These are phyloP conservation scores for Pyrenula massariospora DNA, from an alignment of 495 filamentous ascomycete genomes.

Conservation along the genomic window DNA sequence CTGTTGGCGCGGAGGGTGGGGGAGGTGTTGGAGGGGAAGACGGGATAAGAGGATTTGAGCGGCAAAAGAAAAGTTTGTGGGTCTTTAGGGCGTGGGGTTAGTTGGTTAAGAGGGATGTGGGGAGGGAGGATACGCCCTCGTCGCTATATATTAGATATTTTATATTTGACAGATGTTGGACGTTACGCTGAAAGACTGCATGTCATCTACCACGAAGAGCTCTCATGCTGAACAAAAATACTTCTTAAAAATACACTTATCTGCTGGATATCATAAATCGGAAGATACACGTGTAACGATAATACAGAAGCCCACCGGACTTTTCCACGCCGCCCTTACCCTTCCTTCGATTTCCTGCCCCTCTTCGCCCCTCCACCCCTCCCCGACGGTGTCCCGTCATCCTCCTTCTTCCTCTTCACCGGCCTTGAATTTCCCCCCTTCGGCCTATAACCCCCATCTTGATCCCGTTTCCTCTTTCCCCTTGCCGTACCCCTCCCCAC, in stretches of 20 bases:
- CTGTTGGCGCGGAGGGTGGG: conserved; percentile 38
- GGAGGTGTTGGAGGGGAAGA: conserved; percentile 20
- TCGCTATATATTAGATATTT: too few relatives aligned
- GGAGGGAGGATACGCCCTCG: too few relatives aligned
- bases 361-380: conserved; percentile 26
- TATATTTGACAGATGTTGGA: too few relatives aligned
- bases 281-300: too few relatives aligned
- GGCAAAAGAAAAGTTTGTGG: background rate
- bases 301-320: too few relatives aligned
- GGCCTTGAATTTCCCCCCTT: conserved; percentile 53
- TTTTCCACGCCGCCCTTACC: background rate
- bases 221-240: too few relatives aligned
- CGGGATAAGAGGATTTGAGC: background rate
- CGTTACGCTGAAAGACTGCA: too few relatives aligned
- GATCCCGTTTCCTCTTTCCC: conserved; percentile 47
- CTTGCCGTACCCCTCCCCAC: conserved; percentile 21
- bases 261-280: too few relatives aligned
- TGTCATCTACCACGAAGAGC: too few relatives aligned
- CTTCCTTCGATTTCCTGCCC: conserved; percentile 5
- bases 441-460: conserved; percentile 59
- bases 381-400: conserved; percentile 11
- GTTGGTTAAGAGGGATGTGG: too few relatives aligned
- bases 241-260: too few relatives aligned
- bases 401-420: conserved; percentile 56
- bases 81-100: too few relatives aligned